A percentile compares a stretch with the other conserved stretches of the same genome.
Evolutionary conservation across 352 stramenopile species (phyloP).

Genomic region (Globisporangium irregulare): DNA sequence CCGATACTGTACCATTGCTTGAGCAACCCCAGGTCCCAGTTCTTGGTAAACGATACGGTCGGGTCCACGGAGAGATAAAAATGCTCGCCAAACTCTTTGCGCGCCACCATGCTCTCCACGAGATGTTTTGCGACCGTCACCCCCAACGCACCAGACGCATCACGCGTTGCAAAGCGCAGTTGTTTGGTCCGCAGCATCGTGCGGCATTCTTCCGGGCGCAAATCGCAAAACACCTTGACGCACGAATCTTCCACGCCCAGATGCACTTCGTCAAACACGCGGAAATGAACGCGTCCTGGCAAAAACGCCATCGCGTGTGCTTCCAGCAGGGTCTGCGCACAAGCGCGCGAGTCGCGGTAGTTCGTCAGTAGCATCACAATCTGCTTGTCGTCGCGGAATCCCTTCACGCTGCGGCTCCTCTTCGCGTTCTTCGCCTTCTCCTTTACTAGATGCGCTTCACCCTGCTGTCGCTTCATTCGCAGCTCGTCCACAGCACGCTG

Average conservation of each 20-base stretch:
- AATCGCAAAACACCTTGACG: slow-evolving; percentile 55
- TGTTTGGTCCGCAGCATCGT: slow-evolving; percentile 44
- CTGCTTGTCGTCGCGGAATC: slow-evolving; percentile 69
- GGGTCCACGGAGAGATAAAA: slow-evolving; percentile 81
- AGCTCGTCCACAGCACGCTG: slow-evolving; percentile 27
- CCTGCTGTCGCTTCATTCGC: slow-evolving; percentile 20
- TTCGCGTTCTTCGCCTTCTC: slow-evolving; percentile 19
- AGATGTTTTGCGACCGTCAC: slow-evolving; percentile 50
- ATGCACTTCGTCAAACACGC: slow-evolving; percentile 72
- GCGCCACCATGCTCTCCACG: slow-evolving; percentile 60
- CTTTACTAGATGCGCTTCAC: slow-evolving; percentile 15
- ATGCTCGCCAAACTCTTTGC: slow-evolving; percentile 27
- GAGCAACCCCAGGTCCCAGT: slow-evolving; percentile 73
- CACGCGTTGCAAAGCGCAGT: slow-evolving; percentile 48
- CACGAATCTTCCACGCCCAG: slow-evolving; percentile 59
- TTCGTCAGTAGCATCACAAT: slow-evolving; percentile 76
- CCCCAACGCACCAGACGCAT: slow-evolving; percentile 58
- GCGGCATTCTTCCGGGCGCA: slow-evolving; percentile 42
- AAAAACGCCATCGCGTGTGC: slow-evolving; percentile 39
- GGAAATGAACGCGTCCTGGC: slow-evolving; percentile 51
- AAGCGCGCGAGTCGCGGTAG: slow-evolving; percentile 52
- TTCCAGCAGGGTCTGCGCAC: slow-evolving; percentile 49
- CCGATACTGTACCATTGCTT: slow-evolving; percentile 80
- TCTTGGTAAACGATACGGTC: slow-evolving; percentile 58
- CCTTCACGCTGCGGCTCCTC: slow-evolving; percentile 15